Percentiles rank a stretch among this genome's conserved stretches.
These are phyloP conservation scores for Botryotinia globosa DNA, from an alignment of 2,329 filamentous ascomycete species.

Conservation along the genomic window DNA sequence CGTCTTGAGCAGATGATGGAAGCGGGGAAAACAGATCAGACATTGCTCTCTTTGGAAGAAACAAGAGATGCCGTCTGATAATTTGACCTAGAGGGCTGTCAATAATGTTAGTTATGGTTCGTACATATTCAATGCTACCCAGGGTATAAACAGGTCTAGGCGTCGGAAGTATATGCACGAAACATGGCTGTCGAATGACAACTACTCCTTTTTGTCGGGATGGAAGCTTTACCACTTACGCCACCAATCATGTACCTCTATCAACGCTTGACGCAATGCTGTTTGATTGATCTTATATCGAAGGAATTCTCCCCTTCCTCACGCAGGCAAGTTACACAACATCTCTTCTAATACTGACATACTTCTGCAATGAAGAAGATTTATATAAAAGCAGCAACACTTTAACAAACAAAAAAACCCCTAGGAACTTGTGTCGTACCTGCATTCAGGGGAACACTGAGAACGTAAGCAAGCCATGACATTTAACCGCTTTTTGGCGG, in stretches of 20 bases:
- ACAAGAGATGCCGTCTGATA: not conserved
- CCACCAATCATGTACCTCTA: not conserved
- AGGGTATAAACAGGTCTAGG: not conserved
- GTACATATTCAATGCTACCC: not conserved
- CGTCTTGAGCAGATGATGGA: not conserved
- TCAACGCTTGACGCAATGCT: not conserved
- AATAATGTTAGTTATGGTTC: not conserved
- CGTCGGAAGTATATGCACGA: not conserved
- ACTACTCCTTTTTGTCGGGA: not conserved
- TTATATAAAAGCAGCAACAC: not conserved
- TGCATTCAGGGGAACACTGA: not conserved
- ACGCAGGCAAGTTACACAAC: not conserved
- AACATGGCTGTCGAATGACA: not conserved
- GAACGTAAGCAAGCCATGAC: not conserved
- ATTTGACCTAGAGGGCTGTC: not conserved
- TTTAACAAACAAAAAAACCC: not conserved
- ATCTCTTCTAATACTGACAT: not conserved
- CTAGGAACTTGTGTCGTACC: not conserved
- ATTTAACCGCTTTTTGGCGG: not conserved
- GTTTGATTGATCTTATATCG: not conserved
- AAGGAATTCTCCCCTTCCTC: not conserved
- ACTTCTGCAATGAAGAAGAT: not conserved
- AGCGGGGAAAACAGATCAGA: not conserved
- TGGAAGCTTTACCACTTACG: not conserved
- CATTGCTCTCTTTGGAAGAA: not conserved